phyloP scores from a whole-genome alignment of 2,329 filamentous ascomycete genomes.

The Orbilia blumenaviensis region DNA sequence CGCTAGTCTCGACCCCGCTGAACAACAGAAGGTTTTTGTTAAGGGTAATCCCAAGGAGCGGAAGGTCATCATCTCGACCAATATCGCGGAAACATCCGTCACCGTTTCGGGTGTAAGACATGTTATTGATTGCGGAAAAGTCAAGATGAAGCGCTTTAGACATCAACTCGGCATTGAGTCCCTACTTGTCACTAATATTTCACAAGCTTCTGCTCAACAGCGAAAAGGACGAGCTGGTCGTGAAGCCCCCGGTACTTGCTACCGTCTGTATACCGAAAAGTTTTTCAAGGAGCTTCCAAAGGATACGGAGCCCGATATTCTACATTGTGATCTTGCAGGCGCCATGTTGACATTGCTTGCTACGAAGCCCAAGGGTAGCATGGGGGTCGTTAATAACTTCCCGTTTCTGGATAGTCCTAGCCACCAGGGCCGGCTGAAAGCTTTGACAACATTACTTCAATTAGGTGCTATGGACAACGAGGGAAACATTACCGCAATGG shows the following conservation, averaged over 20 bases:
- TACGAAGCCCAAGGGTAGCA: constrained; percentile 67
- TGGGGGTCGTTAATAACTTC: constrained; percentile 82
- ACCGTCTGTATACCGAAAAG: constrained; percentile 83
- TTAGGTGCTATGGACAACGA: constrained; percentile 78
- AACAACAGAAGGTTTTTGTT: constrained; percentile 85
- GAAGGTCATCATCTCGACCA: constrained; percentile 91
- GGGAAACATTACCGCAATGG: constrained; percentile 77
- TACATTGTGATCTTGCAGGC: constrained; percentile 86
- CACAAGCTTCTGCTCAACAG: constrained; percentile 91
- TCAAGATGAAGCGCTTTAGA: constrained; percentile 91
- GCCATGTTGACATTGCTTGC: constrained; percentile 94
- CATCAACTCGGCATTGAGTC: constrained; percentile 87
- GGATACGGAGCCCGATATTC: constrained; percentile 84
- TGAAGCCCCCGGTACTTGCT: constrained; percentile 90
- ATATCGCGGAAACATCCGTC: constrained; percentile 98
- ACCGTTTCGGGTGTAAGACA: constrained; percentile 92
- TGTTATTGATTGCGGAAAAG: constrained; percentile 91
- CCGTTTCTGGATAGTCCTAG: constrained; percentile 85
- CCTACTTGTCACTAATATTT: constrained; percentile 76
- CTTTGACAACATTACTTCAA: constrained; percentile 79
- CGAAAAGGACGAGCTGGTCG: constrained; percentile 89
- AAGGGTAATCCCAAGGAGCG: constrained; percentile 75
- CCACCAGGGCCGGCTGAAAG: constrained; percentile 79
- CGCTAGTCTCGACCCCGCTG: constrained; percentile 84
- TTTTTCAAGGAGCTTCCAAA: constrained; percentile 74